These are phyloP conservation scores for Salix viminalis DNA, from an alignment of 345 rosid species.

Conservation along the genomic window DNA sequence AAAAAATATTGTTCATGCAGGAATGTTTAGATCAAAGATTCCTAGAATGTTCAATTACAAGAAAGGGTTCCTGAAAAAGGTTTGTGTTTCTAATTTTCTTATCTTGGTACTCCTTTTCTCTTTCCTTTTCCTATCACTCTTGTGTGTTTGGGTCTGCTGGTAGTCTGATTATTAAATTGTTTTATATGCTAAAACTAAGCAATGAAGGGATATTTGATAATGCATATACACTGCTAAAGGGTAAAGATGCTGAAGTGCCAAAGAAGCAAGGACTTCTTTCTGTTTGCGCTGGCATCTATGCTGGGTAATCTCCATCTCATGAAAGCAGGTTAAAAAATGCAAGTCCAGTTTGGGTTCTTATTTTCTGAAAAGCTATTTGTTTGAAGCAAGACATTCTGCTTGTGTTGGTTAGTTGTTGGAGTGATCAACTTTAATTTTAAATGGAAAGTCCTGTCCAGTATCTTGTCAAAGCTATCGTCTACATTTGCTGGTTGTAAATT, in stretches of 20 bases:
- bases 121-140: conserved; percentile 14
- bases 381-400: not conserved
- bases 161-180: not conserved
- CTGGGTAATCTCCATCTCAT: conserved; percentile 51
- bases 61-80: conserved; percentile 55
- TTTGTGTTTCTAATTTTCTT: conserved; percentile 5
- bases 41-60: conserved; percentile 47
- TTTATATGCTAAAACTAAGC: not conserved
- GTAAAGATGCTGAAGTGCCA: conserved; percentile 48
- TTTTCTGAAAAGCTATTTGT: not conserved
- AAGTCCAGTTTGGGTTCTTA: not conserved
- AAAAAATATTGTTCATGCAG: conserved; percentile 28
- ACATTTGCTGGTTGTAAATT: not conserved
- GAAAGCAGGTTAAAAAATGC: not conserved
- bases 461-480: not conserved
- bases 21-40: conserved; percentile 48
- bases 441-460: not conserved
- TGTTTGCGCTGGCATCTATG: conserved; percentile 92
- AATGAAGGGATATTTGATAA: conserved; percentile 43
- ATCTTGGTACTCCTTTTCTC: not conserved
- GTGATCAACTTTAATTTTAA: not conserved
- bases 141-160: not conserved
- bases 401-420: not conserved
- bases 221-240: conserved; percentile 53
- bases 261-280: conserved; percentile 77